Evolutionary conservation across 2,329 filamentous ascomycete species (phyloP), one percentile per base, ranked within the genome.

Genomic region (Colletotrichum gigasporum): DNA sequence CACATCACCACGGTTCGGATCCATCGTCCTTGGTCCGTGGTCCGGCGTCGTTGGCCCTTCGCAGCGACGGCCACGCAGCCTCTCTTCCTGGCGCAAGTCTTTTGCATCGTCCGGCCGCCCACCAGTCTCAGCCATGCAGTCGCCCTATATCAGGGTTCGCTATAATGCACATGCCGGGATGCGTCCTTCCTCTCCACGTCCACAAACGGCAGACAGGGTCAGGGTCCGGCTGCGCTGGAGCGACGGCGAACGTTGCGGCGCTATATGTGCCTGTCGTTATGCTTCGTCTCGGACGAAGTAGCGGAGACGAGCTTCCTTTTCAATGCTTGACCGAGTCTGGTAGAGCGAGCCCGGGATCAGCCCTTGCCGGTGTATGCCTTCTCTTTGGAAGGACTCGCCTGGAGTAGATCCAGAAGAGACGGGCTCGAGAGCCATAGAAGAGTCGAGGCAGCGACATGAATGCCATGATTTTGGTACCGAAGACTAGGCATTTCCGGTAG

Each of bases 11-110:
- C 39, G 24, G 24, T 34, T 34, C 18, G 48, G 47, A 53, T 20
- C 24, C 55, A 53, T 60, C 45, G 39, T 47, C n/a, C 30, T 53
- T 53, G 12, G 48, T 57, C 50, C 57, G 26, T 32, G 34, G 45
- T 16, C 51, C 30, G 18, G 28, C 50, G 48, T 34, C 22, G 41
- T 50, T 54, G 42, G 55, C 24, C 18, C 24, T 41, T 45, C 18
- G 26, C 14, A 50, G 26, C 30, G 45, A 24, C 41, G 30, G 24
- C 30, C 35, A 51, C 35, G 42, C 63, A 63, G 50, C 39, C 45
- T 47, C 45, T 47, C 54, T 39, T 34, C 16, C 35, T 63, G 45
- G 37, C 32, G 37, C 12, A 20, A 20, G 6, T 16, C 26, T 8
- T 35, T 14, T 45, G 39, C 11, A 41, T 45, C 47, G 32, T 16